These are phyloP conservation scores for Manihot esculenta DNA, from an alignment of 441 rosid species.

Conservation along the genomic window DNA sequence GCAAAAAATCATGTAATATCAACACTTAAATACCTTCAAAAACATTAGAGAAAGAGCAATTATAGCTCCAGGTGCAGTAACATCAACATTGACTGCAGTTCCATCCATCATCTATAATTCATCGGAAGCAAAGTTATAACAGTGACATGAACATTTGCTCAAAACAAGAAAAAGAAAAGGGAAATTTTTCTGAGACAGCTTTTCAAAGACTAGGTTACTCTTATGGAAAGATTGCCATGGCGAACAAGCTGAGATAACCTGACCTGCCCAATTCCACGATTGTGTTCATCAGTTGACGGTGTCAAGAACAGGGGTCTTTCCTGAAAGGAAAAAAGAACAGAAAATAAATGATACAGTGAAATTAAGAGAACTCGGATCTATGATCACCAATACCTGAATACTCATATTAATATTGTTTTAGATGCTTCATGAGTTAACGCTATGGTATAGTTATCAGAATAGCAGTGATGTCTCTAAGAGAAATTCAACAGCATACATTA, in stretches of 20 bases:
- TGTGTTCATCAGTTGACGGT: conserved; percentile 57
- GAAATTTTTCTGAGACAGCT: neutral
- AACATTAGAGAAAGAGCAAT: conserved; percentile 92
- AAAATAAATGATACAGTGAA: conserved; percentile 28
- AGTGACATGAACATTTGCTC: conserved; percentile 13
- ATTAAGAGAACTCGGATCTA: conserved; percentile 18
- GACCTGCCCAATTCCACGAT: conserved; percentile 86
- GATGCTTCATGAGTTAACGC: conserved; percentile 18
- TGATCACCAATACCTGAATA: conserved; percentile 5
- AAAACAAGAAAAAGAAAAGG: neutral
- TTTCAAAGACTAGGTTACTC: conserved; percentile 17
- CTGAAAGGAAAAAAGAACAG: conserved; percentile 42
- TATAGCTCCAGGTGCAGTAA: conserved; percentile 96
- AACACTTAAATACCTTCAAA: conserved; percentile 58
- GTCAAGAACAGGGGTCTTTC: conserved; percentile 62
- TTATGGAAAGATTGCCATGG: conserved; percentile 20
- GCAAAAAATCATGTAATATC: neutral
- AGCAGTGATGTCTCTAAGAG: conserved; percentile 22
- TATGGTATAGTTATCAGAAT: conserved; percentile 20
- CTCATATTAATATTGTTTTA: conserved; percentile 12
- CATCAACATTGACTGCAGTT: conserved; percentile 76
- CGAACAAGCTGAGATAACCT: conserved; percentile 47
- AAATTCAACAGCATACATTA: conserved; percentile 45
- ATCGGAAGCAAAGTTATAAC: conserved; percentile 21
- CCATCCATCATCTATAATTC: conserved; percentile 78